These are phyloP conservation scores for Penicillium sp. DNA, from an alignment of 2,329 filamentous ascomycete genomes.

Conservation along the genomic window DNA sequence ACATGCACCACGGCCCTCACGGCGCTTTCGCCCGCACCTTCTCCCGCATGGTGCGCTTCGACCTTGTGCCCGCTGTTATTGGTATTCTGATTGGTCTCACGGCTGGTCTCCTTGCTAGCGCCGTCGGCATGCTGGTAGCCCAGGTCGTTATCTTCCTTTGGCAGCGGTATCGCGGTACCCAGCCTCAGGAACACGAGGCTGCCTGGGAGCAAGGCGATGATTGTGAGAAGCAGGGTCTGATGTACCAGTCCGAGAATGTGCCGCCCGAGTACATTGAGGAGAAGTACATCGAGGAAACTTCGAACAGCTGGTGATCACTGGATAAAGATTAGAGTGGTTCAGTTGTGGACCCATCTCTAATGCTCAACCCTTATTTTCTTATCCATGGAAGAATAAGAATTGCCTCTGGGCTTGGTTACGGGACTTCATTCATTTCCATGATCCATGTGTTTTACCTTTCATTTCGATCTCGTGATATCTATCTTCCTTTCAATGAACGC, in stretches of 20 bases:
- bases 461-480: constrained; percentile 8
- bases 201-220: constrained; percentile 35
- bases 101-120: constrained; percentile 43
- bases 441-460: constrained; percentile 1
- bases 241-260: constrained; percentile 32
- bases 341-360: not conserved
- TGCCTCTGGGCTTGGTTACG: not conserved
- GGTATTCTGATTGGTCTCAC: constrained; percentile 44
- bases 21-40: constrained; percentile 38
- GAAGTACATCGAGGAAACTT: constrained; percentile 35
- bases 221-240: constrained; percentile 42
- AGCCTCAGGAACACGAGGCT: constrained; percentile 23
- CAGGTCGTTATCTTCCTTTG: constrained; percentile 45
- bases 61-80: constrained; percentile 44
- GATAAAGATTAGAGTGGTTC: constrained; percentile 31
- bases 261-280: constrained; percentile 38
- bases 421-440: constrained; percentile 3
- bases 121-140: constrained; percentile 46
- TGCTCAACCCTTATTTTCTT: not conserved
- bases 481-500: constrained; percentile 14
- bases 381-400: not conserved
- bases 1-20: constrained; percentile 29
- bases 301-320: constrained; percentile 18
- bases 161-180: constrained; percentile 37
- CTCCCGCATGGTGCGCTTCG: constrained; percentile 40